phyloP scores from a whole-genome alignment of 495 filamentous ascomycete species.

The Daldinia loculata region DNA sequence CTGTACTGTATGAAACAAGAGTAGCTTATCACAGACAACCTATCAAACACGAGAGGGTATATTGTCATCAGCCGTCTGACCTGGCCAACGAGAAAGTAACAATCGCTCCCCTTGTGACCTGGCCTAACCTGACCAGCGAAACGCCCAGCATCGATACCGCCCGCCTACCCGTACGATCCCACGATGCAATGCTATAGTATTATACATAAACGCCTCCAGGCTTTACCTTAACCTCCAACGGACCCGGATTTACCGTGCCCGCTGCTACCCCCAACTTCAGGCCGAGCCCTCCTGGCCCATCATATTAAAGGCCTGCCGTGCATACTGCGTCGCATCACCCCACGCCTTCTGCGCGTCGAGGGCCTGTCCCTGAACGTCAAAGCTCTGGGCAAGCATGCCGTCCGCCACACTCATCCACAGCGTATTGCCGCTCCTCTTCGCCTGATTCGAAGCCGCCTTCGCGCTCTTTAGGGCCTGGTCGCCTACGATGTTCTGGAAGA shows the following conservation, averaged over 20 bases:
- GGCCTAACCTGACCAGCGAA: slow-evolving; percentile 10
- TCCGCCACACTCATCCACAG: slow-evolving; percentile 89
- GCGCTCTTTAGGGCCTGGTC: slow-evolving; percentile 92
- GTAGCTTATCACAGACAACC: neutral
- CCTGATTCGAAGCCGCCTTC: slow-evolving; percentile 75
- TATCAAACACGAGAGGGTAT: slow-evolving; percentile 38
- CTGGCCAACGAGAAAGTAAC: slow-evolving; percentile 29
- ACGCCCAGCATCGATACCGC: slow-evolving; percentile 12
- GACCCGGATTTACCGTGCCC: slow-evolving; percentile 37
- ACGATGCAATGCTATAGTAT: slow-evolving; percentile 41
- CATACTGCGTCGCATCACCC: slow-evolving; percentile 45
- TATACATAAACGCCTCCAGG: slow-evolving; percentile 36
- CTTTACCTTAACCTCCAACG: neutral
- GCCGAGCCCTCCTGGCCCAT: slow-evolving; percentile 25
- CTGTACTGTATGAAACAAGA: neutral
- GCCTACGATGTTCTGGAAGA: slow-evolving; percentile 86
- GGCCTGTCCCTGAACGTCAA: slow-evolving; percentile 73
- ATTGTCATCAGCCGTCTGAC: slow-evolving; percentile 30
- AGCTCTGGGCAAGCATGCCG: slow-evolving; percentile 77
- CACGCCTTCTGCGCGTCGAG: slow-evolving; percentile 63
- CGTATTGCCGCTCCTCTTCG: slow-evolving; percentile 74
- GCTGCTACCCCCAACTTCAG: slow-evolving; percentile 15
- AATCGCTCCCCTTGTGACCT: slow-evolving; percentile 31
- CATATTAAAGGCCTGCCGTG: slow-evolving; percentile 39
- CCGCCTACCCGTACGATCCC: slow-evolving; percentile 29